These are phyloP conservation scores for Ascochyta lentis DNA, from an alignment of 2,329 filamentous ascomycete species.

Conservation along the genomic window DNA sequence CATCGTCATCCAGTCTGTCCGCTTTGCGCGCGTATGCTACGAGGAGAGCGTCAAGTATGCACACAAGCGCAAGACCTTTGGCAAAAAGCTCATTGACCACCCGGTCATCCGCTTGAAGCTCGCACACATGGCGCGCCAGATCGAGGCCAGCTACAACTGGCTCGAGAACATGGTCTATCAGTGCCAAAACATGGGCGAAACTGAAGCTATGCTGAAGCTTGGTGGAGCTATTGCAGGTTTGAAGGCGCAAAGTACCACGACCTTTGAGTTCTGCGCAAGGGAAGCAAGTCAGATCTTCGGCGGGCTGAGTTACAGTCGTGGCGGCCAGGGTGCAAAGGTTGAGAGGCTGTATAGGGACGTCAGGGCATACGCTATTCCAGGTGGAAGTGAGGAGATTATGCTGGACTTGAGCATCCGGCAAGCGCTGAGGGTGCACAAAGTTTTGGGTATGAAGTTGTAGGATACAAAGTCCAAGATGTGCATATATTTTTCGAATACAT, in stretches of 20 bases:
- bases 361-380: conserved; percentile 91
- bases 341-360: conserved; percentile 96
- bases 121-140: conserved; percentile 96
- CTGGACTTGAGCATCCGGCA: conserved; percentile 93
- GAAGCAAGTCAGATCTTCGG: conserved; percentile 98
- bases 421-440: conserved; percentile 85
- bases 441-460: conserved; percentile 94
- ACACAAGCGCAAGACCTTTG: conserved; percentile 95
- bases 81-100: conserved; percentile 95
- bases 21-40: conserved; percentile 95
- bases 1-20: conserved; percentile 96
- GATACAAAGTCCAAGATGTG: neutral
- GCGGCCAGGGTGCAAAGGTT: conserved; percentile 93
- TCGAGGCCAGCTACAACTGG: conserved; percentile 97
- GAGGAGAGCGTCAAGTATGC: conserved; percentile 97
- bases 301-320: conserved; percentile 87
- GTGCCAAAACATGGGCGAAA: conserved; percentile 90
- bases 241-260: conserved; percentile 92
- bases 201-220: conserved; percentile 93
- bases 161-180: conserved; percentile 95
- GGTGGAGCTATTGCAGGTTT: conserved; percentile 92
- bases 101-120: conserved; percentile 97
- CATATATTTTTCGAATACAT: neutral
- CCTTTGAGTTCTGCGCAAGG: conserved; percentile 96
- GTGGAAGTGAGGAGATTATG: conserved; percentile 98